Conservation (phyloP, 441 rosid genomes). For the Eutrema salsugineum region DNA sequence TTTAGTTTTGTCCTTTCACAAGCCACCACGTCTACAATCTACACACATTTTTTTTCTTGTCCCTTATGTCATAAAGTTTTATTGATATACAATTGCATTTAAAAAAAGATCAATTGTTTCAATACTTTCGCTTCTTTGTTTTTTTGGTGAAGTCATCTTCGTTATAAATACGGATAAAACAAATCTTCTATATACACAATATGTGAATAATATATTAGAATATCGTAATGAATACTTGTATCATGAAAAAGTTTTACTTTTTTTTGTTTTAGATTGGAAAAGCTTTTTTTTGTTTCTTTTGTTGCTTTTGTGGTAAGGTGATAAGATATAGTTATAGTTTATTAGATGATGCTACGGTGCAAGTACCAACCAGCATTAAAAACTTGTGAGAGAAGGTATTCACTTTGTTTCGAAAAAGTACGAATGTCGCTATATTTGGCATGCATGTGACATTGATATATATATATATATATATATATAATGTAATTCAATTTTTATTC, state of each 20-base stretch:
- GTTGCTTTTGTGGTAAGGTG: neutral
- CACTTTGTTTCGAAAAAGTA: neutral
- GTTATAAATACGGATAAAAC: neutral
- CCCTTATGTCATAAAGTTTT: neutral
- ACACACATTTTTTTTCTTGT: neutral
- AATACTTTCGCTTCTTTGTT: neutral
- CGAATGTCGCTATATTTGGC: neutral
- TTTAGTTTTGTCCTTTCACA: neutral
- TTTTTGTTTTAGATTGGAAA: neutral
- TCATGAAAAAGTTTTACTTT: neutral
- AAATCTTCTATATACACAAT: neutral
- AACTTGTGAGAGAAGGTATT: neutral
- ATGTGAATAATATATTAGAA: neutral
- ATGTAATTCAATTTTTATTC: too few species aligned
- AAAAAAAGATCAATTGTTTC: neutral
- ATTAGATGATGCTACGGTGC: neutral
- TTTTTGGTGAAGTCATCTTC: neutral
- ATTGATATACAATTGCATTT: neutral
- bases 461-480: too few species aligned
- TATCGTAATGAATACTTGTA: conserved; percentile 3
- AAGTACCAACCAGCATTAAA: neutral
- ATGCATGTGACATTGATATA: too few species aligned
- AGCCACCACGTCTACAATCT: neutral
- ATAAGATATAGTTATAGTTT: neutral
- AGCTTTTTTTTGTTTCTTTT: neutral